Evolutionary conservation across 2,329 filamentous ascomycete genomes (phyloP), one percentile per base, ranked within the genome.

Genomic region (Tolypocladium ophioglossoides): DNA sequence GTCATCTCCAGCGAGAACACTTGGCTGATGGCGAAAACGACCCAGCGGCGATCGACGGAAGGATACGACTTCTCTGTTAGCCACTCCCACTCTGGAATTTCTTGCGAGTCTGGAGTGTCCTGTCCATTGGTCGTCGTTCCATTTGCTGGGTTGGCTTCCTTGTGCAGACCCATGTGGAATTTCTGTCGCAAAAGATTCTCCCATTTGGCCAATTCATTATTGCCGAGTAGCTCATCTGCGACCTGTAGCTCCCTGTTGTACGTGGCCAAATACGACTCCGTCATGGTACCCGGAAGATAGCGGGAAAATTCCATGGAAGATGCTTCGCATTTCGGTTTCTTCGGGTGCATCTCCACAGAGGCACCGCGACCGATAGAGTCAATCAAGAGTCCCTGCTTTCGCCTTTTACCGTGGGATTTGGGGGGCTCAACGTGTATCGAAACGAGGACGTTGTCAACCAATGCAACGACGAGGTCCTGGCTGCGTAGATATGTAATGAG

Each of bases 351-450:
- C 58, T 73, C 71, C 4, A 71, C 62, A 12, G 70, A 68, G 1
- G 74, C 71, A 3, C 85, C 86, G 56, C 84, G 84, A 2, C 86
- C 85, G 53, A 91, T 81, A 0, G 87, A 86, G 64, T 91, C 86
- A 37, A 88, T 85, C 30, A 91, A 71, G 9, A 88, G 73, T 10
- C 85, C 84, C 52, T 82, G 78, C 40, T 78, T 78, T 39, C 78
- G 74, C 67, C 80, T 78, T 58, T 75, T 78, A 55, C 74, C 74
- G n/a, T 79, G 74, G 48, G 70, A 72, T 61, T 77, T 77, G 1
- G 82, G 82, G 2, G 79, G 78, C 62, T 86, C 82, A n/a, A 86
- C 71, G 62, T 90, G 86, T 52, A 91, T 75, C 1, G 82, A 86
- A 18, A 89, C 73, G 35, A 92, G 71, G 47, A 82, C 77, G 46